These are phyloP conservation scores for Dioszegia crocea DNA, from an alignment of 768 basidiomycete genomes.

Conservation along the genomic window DNA sequence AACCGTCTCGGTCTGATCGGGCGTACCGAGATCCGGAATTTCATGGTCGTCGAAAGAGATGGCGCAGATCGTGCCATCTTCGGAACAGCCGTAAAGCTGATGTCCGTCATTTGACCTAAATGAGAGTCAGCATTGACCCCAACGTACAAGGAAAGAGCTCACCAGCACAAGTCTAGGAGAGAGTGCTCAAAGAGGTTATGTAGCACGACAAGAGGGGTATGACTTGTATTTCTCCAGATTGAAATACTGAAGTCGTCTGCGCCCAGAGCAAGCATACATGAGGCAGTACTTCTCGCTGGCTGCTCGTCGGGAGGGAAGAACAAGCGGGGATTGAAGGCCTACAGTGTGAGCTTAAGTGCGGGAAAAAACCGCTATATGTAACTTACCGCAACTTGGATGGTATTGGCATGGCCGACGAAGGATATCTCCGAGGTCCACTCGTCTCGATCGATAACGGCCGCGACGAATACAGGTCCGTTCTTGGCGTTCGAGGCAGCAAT, in stretches of 20 bases:
- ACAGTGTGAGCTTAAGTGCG: constrained; percentile 9
- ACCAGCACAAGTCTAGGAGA: constrained; percentile 95
- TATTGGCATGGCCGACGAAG: constrained; percentile 94
- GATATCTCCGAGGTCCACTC: constrained; percentile 85
- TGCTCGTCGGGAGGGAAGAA: constrained; percentile 71
- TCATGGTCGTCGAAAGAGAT: constrained; percentile 66
- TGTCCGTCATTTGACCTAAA: constrained; percentile 86
- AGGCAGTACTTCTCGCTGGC: constrained; percentile 52
- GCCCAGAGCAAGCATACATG: constrained; percentile 64
- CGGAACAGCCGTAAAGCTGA: constrained; percentile 88
- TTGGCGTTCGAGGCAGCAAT: constrained; percentile 97
- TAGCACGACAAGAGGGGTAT: constrained; percentile 83
- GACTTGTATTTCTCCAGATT: constrained; percentile 91
- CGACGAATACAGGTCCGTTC: constrained; percentile 96
- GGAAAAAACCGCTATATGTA: not conserved
- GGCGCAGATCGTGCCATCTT: constrained; percentile 88
- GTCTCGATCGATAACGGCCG: constrained; percentile 83
- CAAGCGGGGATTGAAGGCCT: constrained; percentile 91
- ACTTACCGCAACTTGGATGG: constrained; percentile 87
- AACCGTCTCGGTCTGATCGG: constrained; percentile 53
- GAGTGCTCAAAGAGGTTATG: constrained; percentile 91
- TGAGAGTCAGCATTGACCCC: not conserved
- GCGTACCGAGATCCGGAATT: constrained; percentile 42
- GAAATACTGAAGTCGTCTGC: constrained; percentile 91
- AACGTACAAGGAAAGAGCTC: constrained; percentile 36